Conservation (phyloP, 768 basidiomycete genomes). For the Strobilomyces dryophilus region DNA sequence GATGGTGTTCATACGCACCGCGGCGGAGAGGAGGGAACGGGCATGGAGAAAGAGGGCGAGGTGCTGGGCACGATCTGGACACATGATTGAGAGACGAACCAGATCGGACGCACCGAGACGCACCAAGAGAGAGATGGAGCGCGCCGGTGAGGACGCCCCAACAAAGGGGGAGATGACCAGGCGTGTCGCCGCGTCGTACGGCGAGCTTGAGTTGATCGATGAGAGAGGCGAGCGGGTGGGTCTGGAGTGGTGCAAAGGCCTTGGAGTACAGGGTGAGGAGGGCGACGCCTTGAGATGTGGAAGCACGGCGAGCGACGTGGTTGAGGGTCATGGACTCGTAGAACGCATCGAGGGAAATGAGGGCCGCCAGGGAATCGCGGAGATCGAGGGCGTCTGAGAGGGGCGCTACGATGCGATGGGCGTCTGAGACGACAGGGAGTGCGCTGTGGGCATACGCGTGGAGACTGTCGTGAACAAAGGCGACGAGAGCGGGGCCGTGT, state of each 20-base stretch:
- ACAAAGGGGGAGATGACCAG: conserved; percentile 85
- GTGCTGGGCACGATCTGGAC: conserved; percentile 73
- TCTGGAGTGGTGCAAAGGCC: conserved; percentile 59
- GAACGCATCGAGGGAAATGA: conserved; percentile 62
- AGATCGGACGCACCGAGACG: neutral
- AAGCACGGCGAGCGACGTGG: conserved; percentile 83
- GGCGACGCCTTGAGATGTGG: conserved; percentile 88
- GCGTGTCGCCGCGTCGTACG: conserved; percentile 58
- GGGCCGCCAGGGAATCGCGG: conserved; percentile 33
- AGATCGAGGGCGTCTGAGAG: conserved; percentile 12
- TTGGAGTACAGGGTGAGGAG: conserved; percentile 84
- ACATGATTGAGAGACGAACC: neutral
- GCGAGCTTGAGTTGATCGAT: conserved; percentile 67
- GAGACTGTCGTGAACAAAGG: conserved; percentile 69
- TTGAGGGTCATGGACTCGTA: conserved; percentile 89
- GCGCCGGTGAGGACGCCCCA: conserved; percentile 86
- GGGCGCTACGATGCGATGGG: conserved; percentile 43
- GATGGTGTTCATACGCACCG: conserved; percentile 85
- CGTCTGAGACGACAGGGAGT: conserved; percentile 74
- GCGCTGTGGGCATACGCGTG: conserved; percentile 75
- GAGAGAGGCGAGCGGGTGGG: conserved; percentile 29
- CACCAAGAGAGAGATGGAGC: conserved; percentile 71
- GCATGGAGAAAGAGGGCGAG: conserved; percentile 93
- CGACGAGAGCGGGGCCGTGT: conserved; percentile 30
- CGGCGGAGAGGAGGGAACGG: conserved; percentile 83